phyloP scores from a whole-genome alignment of 2,329 filamentous ascomycete species.

The Beauveria sp. region DNA sequence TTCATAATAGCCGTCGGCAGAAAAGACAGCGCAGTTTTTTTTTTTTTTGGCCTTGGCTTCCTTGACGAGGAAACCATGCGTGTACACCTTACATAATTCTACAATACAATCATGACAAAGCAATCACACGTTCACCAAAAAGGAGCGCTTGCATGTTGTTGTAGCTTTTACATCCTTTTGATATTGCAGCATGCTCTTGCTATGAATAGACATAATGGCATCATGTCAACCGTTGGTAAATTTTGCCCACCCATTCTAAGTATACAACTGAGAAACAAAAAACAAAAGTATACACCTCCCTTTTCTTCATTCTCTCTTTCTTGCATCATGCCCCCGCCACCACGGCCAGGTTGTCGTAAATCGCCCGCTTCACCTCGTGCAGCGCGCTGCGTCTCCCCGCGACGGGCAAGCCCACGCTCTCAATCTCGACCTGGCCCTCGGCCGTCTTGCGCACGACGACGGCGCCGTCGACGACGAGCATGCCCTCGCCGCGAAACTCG shows the following conservation, averaged over 20 bases:
- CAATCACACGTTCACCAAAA: not conserved
- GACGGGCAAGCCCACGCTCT: conserved; percentile 53
- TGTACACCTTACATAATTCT: not conserved
- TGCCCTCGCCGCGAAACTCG: conserved; percentile 90
- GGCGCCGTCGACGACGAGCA: conserved; percentile 76
- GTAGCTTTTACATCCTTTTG: not conserved
- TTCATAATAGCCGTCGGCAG: not conserved
- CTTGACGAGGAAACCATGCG: not conserved
- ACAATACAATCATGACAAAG: not conserved
- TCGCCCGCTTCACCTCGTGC: conserved; percentile 79
- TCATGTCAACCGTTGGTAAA: too few relatives aligned
- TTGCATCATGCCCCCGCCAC: conserved; percentile 61
- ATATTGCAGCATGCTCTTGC: not conserved
- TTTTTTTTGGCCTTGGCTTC: not conserved
- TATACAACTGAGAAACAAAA: not conserved
- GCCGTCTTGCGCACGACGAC: conserved; percentile 85
- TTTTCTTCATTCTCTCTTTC: conserved; percentile 19
- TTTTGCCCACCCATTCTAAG: not conserved
- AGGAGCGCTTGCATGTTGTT: too few relatives aligned
- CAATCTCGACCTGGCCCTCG: conserved; percentile 81
- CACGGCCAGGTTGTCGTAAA: conserved; percentile 89
- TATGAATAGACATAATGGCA: not conserved
- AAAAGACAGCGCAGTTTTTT: not conserved
- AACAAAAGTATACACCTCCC: not conserved
- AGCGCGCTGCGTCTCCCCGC: conserved; percentile 55